phyloP scores from a whole-genome alignment of 306 rosid species.

The Prunus padus region DNA sequence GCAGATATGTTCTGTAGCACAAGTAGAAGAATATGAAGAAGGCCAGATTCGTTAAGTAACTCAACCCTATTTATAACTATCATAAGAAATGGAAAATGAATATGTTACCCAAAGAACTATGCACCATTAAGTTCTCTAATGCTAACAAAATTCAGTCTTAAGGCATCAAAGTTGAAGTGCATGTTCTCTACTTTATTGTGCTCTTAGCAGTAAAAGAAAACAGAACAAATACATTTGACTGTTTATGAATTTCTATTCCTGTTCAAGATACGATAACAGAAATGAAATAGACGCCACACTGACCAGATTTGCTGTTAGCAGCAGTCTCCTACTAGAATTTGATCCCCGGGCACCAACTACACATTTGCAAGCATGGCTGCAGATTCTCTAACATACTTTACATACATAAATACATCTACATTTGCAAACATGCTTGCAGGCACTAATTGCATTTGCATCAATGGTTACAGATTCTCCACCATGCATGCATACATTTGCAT shows the following conservation, averaged over 20 bases:
- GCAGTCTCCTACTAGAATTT: slow-evolving; percentile 39
- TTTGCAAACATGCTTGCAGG: no score
- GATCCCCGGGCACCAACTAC: slow-evolving; percentile 84
- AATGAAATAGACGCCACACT: slow-evolving; percentile 23
- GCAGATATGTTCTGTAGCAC: slow-evolving; percentile 52
- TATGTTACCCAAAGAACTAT: slow-evolving; percentile 8
- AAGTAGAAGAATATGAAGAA: slow-evolving; percentile 29
- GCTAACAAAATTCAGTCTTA: background rate
- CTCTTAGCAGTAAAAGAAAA: background rate
- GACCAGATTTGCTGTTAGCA: slow-evolving; percentile 52
- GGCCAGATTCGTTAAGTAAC: slow-evolving; percentile 16
- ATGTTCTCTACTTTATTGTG: background rate
- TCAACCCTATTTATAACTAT: slow-evolving; percentile 10
- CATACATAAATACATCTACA: no score
- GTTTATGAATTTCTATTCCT: slow-evolving; percentile 8
- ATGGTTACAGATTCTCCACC: no score
- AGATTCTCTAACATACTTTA: slow-evolving; percentile 51
- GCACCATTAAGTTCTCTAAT: background rate
- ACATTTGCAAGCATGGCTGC: slow-evolving; percentile 85
- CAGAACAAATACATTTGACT: slow-evolving; percentile 4
- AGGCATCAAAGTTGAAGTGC: slow-evolving; percentile 3
- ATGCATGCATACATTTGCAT: no score
- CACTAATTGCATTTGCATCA: no score
- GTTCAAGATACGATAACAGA: slow-evolving; percentile 12
- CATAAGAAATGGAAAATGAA: slow-evolving; percentile 18